Evolutionary conservation across 345 rosid species (phyloP).

Genomic region (Gossypium rotundifolium): DNA sequence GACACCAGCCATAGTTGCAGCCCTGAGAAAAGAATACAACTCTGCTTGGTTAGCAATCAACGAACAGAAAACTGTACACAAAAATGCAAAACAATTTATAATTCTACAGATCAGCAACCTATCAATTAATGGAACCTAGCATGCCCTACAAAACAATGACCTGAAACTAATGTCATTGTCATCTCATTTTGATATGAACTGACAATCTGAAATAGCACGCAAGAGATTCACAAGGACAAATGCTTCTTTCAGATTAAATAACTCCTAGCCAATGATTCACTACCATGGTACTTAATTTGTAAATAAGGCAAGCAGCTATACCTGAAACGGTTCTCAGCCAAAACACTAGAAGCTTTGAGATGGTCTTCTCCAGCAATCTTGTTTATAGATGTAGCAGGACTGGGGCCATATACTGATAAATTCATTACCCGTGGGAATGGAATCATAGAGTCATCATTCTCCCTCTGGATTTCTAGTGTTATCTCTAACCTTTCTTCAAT

Average conservation of each 20-base stretch:
- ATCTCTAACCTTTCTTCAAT: constrained; percentile 47
- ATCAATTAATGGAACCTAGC: neutral
- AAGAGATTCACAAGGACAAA: constrained; percentile 4
- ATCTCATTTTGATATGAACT: neutral
- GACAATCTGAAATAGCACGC: neutral
- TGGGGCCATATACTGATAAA: constrained; percentile 50
- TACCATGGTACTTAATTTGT: neutral
- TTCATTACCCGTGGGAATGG: constrained; percentile 51
- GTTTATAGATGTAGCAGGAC: constrained; percentile 21
- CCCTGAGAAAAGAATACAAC: constrained; percentile 36
- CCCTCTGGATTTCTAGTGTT: constrained; percentile 61
- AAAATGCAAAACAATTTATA: neutral
- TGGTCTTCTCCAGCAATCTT: constrained; percentile 31
- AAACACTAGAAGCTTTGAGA: constrained; percentile 37
- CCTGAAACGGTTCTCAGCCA: constrained; percentile 84
- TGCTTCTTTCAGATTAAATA: neutral
- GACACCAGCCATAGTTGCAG: constrained; percentile 50
- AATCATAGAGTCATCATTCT: constrained; percentile 31
- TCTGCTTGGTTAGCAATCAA: constrained; percentile 6
- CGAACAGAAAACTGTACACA: neutral
- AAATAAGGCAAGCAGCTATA: constrained; percentile 19
- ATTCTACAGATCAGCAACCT: neutral
- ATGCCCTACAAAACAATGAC: neutral
- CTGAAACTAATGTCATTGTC: neutral
- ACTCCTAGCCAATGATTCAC: neutral